Evolutionary conservation across 331 rosid genomes (phyloP).

Genomic region (Prunus yedoensis): DNA sequence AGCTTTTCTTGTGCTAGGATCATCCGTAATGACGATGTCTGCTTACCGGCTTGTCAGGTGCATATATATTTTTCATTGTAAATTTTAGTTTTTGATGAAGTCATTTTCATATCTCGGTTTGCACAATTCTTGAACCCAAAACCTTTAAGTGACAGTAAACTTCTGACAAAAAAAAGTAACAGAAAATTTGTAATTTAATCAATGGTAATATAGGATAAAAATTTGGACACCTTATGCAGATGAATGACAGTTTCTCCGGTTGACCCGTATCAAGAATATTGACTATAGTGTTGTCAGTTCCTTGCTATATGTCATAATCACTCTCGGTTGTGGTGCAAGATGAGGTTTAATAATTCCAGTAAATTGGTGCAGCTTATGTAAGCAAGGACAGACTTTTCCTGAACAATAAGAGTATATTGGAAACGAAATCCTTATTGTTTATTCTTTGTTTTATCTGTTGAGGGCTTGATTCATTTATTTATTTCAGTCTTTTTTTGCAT

Average conservation of each 20-base stretch:
- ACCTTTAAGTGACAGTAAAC: neutral
- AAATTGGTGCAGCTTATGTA: neutral
- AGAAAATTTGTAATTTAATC: neutral
- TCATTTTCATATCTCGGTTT: neutral
- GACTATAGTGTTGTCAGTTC: neutral
- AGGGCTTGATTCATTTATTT: neutral
- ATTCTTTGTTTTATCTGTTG: neutral
- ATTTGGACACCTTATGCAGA: neutral
- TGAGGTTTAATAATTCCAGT: neutral
- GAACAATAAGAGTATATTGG: neutral
- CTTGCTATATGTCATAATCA: neutral
- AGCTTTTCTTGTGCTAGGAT: conserved; percentile 90
- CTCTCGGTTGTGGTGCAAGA: neutral
- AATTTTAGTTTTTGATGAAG: neutral
- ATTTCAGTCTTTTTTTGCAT: conserved; percentile 5
- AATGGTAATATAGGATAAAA: neutral
- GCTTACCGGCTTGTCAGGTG: conserved; percentile 88
- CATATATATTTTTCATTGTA: neutral
- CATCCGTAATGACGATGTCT: conserved; percentile 94
- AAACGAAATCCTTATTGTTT: neutral
- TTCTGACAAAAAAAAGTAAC: neutral
- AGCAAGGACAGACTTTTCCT: neutral
- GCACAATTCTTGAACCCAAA: neutral
- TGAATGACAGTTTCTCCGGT: neutral
- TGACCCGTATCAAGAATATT: neutral